Percentiles rank a stretch among this genome's conserved stretches.
These are phyloP conservation scores for Boletus bicolor DNA, from an alignment of 768 basidiomycete species.

Conservation along the genomic window DNA sequence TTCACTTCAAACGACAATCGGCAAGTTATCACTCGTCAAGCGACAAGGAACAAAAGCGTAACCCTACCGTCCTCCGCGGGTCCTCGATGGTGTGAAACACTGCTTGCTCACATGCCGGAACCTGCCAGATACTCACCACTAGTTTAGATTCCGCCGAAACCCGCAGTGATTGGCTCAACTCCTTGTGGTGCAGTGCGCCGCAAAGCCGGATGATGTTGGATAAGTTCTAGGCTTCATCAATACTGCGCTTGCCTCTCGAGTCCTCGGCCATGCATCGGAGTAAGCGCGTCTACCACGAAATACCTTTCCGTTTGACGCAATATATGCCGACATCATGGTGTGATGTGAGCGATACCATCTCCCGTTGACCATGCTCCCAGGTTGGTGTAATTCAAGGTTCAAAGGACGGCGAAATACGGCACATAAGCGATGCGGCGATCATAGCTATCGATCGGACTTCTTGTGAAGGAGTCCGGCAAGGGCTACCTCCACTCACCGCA, in stretches of 20 bases:
- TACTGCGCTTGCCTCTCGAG: not conserved
- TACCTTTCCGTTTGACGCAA: not conserved
- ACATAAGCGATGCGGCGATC: conserved; percentile 23
- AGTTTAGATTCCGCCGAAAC: not conserved
- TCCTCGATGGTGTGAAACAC: conserved; percentile 22
- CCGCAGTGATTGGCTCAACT: not conserved
- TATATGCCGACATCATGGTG: not conserved
- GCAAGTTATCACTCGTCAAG: conserved; percentile 5
- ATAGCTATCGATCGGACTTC: conserved; percentile 17
- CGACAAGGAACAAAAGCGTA: conserved; percentile 4
- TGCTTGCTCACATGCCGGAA: conserved; percentile 13
- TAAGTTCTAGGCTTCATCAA: not conserved
- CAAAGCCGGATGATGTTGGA: not conserved
- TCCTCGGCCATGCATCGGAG: conserved; percentile 2
- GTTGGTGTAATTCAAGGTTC: conserved; percentile 15
- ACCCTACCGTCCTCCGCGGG: conserved; percentile 24
- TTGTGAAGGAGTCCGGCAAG: conserved; percentile 9
- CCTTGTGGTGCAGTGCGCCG: not conserved
- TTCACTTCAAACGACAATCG: not conserved
- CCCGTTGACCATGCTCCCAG: conserved; percentile 1
- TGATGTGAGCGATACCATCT: not conserved
- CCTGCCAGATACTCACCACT: conserved; percentile 2
- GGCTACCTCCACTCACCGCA: conserved; percentile 10
- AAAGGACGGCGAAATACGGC: conserved; percentile 11
- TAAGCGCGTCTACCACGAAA: not conserved